Evolutionary conservation across 805 yeast species (phyloP).

Genomic region (Yueomyces sp.): DNA sequence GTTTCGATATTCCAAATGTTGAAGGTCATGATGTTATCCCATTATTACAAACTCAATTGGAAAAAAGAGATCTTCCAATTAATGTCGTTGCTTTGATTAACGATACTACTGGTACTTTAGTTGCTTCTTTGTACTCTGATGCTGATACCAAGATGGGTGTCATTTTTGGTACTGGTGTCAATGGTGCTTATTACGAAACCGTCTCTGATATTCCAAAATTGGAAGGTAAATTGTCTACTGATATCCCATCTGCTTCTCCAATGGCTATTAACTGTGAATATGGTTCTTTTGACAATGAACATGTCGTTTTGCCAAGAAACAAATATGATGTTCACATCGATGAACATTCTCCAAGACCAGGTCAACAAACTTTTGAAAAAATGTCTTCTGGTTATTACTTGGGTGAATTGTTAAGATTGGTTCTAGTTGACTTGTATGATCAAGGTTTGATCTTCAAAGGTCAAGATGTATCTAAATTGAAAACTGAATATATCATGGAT

Average conservation of each 20-base stretch:
- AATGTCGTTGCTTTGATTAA: conserved; percentile 85
- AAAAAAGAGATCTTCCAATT: conserved; percentile 55
- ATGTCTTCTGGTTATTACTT: conserved; percentile 95
- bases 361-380: conserved; percentile 91
- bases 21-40: conserved; percentile 94
- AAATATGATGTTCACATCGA: conserved; percentile 76
- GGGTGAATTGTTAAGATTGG: conserved; percentile 81
- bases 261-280: conserved; percentile 98
- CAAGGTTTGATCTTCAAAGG: conserved; percentile 53
- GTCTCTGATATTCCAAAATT: conserved; percentile 68
- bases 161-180: conserved; percentile 95
- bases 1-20: conserved; percentile 84
- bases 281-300: conserved; percentile 95
- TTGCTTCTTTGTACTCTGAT: conserved; percentile 88
- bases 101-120: conserved; percentile 94
- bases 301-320: conserved; percentile 71
- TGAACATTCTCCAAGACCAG: conserved; percentile 83
- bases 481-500: conserved; percentile 62
- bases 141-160: conserved; percentile 85
- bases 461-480: conserved; percentile 55
- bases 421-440: conserved; percentile 56
- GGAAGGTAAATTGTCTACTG: conserved; percentile 52
- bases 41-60: conserved; percentile 68
- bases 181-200: conserved; percentile 87
- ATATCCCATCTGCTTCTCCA: conserved; percentile 47